A percentile compares a stretch with the other conserved stretches of the same genome.
phyloP scores from a whole-genome alignment of 176 grass and related monocot genomes.

The Oryza glumipatula region DNA sequence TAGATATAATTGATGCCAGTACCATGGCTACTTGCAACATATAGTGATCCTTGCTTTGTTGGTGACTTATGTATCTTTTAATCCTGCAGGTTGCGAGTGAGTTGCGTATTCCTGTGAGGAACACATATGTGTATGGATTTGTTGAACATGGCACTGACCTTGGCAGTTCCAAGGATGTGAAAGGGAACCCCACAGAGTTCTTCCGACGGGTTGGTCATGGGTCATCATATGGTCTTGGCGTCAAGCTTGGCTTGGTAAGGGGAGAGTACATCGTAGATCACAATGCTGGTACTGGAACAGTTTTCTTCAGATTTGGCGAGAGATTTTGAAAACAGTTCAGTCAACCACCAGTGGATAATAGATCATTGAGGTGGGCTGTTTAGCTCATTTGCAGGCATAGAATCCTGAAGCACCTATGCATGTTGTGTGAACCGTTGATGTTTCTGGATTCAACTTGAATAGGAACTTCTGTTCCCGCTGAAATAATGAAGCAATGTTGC shows the following conservation, averaged over 20 bases:
- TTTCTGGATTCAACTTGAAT: conserved; percentile 20
- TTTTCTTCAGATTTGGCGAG: conserved; percentile 95
- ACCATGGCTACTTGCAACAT: not conserved
- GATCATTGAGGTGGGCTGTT: conserved; percentile 6
- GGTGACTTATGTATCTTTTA: conserved; percentile 24
- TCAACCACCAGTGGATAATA: not conserved
- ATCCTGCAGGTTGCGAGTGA: conserved; percentile 72
- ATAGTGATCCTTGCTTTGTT: not conserved
- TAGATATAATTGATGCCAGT: not conserved
- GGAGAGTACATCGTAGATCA: conserved; percentile 93
- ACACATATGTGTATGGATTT: conserved; percentile 84
- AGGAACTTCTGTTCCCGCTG: conserved; percentile 10
- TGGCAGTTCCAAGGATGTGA: conserved; percentile 92
- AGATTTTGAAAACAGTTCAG: conserved; percentile 61
- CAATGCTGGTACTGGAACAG: conserved; percentile 80
- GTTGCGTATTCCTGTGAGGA: conserved; percentile 76
- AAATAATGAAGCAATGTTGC: conserved; percentile 47
- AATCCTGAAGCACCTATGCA: conserved; percentile 8
- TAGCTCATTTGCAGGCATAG: not conserved
- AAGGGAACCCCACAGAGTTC: conserved; percentile 95
- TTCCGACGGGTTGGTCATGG: conserved; percentile 83
- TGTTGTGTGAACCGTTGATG: conserved; percentile 11
- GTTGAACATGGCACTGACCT: conserved; percentile 92
- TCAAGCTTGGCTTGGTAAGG: conserved; percentile 93
- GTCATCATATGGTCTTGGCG: conserved; percentile 88